phyloP scores from a whole-genome alignment of 768 basidiomycete species.

The Calvatia gigantea region DNA sequence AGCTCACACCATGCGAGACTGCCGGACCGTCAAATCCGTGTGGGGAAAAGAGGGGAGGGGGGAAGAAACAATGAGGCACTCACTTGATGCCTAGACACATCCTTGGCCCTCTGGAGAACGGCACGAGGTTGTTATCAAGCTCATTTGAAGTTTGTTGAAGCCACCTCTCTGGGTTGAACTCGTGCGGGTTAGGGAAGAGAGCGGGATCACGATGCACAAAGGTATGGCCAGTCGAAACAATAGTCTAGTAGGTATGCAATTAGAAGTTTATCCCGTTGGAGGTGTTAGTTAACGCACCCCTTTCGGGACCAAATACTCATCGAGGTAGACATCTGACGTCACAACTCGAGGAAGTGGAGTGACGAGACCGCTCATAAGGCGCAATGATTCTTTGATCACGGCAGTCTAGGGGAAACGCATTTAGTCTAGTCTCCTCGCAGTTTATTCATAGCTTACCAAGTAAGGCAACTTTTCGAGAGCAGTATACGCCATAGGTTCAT shows the following conservation, averaged over 20 bases:
- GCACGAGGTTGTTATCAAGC: slow-evolving; percentile 37
- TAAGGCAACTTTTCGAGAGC: slow-evolving; percentile 43
- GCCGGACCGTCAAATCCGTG: too few species aligned
- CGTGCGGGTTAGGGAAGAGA: slow-evolving; percentile 36
- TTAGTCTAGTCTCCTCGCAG: not conserved
- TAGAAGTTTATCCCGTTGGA: not conserved
- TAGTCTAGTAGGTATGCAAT: slow-evolving; percentile 24
- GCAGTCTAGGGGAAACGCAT: slow-evolving; percentile 32
- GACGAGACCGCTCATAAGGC: slow-evolving; percentile 36
- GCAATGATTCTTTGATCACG: slow-evolving; percentile 43
- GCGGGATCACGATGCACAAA: slow-evolving; percentile 35
- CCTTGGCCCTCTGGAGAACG: slow-evolving; percentile 43
- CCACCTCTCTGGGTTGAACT: slow-evolving; percentile 43
- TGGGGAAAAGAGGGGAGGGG: too few species aligned
- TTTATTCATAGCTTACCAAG: slow-evolving; percentile 28
- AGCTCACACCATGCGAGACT: too few species aligned
- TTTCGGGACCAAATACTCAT: slow-evolving; percentile 31
- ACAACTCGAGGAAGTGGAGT: slow-evolving; percentile 38
- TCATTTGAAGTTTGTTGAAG: slow-evolving; percentile 28
- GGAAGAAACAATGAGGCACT: slow-evolving; percentile 9
- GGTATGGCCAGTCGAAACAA: slow-evolving; percentile 35
- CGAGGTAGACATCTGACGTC: slow-evolving; percentile 27
- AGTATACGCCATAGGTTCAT: slow-evolving; percentile 27
- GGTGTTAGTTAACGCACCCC: slow-evolving; percentile 25
- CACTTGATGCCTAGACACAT: slow-evolving; percentile 44